Evolutionary conservation across 2,329 filamentous ascomycete species (phyloP).

Genomic region (Colletotrichum limetticola): DNA sequence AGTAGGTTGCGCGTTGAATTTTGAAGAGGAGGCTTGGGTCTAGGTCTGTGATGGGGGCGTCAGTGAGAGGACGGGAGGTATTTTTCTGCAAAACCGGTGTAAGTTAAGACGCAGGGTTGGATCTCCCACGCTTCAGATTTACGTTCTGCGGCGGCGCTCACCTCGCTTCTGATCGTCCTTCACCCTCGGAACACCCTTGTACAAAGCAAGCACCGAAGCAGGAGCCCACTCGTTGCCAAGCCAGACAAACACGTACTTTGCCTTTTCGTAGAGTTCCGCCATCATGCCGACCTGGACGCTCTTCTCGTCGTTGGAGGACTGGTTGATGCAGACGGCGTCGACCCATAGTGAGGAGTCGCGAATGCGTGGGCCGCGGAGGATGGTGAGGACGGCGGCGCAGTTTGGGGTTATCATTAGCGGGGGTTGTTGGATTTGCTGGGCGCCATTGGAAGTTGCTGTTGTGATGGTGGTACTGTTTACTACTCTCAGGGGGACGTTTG

Average conservation of each 20-base stretch:
- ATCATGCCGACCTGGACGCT: not conserved
- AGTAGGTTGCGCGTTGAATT: not conserved
- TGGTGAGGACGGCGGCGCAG: not conserved
- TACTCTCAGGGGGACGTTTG: not conserved
- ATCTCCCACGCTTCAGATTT: no score
- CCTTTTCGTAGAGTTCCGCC: not conserved
- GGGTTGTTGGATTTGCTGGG: not conserved
- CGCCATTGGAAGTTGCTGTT: no score
- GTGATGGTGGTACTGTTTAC: not conserved
- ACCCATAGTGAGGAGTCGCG: not conserved
- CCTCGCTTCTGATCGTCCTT: not conserved
- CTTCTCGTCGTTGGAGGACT: not conserved
- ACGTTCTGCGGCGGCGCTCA: not conserved
- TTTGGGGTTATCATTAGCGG: not conserved
- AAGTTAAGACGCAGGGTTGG: no score
- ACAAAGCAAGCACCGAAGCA: not conserved
- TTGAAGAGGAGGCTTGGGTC: not conserved
- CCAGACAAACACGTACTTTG: not conserved
- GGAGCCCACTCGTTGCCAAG: not conserved
- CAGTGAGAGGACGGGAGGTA: not conserved
- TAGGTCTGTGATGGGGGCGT: not conserved
- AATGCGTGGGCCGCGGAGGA: not conserved
- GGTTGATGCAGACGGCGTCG: not conserved
- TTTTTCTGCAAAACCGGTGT: no score
- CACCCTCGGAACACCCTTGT: not conserved